These are phyloP conservation scores for Clonostachys byssicola DNA, from an alignment of 2,329 filamentous ascomycete species.

Conservation along the genomic window DNA sequence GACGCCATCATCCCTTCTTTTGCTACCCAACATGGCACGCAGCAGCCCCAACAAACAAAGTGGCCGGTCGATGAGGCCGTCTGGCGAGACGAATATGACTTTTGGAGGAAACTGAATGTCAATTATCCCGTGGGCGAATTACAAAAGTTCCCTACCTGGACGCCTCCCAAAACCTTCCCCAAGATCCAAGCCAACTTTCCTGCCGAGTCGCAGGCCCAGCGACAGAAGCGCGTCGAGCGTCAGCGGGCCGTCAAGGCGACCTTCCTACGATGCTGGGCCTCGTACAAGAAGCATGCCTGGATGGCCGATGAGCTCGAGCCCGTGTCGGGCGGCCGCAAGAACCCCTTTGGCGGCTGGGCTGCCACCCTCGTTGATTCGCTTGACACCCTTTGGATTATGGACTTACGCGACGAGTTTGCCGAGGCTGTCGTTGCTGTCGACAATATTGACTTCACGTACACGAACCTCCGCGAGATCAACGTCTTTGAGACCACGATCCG, in stretches of 20 bases:
- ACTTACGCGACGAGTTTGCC: conserved; percentile 49
- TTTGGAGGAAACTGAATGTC: conserved; percentile 11
- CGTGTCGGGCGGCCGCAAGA: conserved; percentile 37
- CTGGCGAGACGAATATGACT: conserved; percentile 4
- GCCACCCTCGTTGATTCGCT: conserved; percentile 57
- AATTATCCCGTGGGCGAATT: conserved; percentile 6
- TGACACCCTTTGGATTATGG: conserved; percentile 62
- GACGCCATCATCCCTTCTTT: too few species aligned
- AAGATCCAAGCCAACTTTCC: conserved; percentile 23
- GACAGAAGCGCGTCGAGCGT: conserved; percentile 15
- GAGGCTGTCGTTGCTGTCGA: conserved; percentile 43
- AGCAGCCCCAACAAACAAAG: too few species aligned
- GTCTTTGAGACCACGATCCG: conserved; percentile 52
- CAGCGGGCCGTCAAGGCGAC: conserved; percentile 3
- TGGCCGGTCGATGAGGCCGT: too few species aligned
- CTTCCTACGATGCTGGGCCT: conserved; percentile 29
- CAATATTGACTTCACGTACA: conserved; percentile 48
- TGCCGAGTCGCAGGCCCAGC: conserved; percentile 13
- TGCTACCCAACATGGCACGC: too few species aligned
- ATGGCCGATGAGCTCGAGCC: conserved; percentile 46
- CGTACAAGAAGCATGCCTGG: conserved; percentile 49
- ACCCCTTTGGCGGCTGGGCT: conserved; percentile 49
- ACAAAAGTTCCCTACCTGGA: too few species aligned
- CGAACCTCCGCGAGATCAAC: conserved; percentile 35
- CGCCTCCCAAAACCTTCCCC: conserved; percentile 12